These are phyloP conservation scores for Pueraria montana DNA, from an alignment of 306 rosid genomes.

Conservation along the genomic window DNA sequence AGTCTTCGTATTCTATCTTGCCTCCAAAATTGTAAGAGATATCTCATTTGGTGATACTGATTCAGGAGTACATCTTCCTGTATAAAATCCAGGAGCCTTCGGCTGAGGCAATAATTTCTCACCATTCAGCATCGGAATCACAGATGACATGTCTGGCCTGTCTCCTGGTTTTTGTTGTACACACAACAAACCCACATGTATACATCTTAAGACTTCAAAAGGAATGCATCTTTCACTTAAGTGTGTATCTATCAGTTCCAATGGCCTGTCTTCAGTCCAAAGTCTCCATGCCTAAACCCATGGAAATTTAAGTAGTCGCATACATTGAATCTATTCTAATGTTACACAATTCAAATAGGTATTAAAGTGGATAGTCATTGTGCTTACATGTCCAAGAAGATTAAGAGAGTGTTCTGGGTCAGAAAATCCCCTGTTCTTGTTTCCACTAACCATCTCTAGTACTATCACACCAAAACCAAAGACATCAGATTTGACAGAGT, in stretches of 20 bases:
- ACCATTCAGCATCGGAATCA: conserved; percentile 2
- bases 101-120: neutral
- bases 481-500: conserved; percentile 45
- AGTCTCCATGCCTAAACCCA: conserved; percentile 1
- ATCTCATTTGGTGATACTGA: neutral
- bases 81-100: conserved; percentile 1
- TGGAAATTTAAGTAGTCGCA: neutral
- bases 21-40: no score
- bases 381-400: conserved; percentile 14
- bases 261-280: neutral
- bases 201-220: conserved; percentile 2
- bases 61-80: neutral
- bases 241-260: neutral
- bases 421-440: conserved; percentile 15
- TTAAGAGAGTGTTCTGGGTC: conserved; percentile 3
- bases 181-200: neutral
- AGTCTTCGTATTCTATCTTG: no score
- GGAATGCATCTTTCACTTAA: neutral
- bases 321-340: neutral
- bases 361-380: neutral
- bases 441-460: conserved; percentile 46
- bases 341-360: neutral
- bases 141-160: neutral
- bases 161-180: neutral
- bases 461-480: conserved; percentile 50